Evolutionary conservation across 192 early-diverging fungal genomes (phyloP).

Genomic region (Geranomyces michiganensis): DNA sequence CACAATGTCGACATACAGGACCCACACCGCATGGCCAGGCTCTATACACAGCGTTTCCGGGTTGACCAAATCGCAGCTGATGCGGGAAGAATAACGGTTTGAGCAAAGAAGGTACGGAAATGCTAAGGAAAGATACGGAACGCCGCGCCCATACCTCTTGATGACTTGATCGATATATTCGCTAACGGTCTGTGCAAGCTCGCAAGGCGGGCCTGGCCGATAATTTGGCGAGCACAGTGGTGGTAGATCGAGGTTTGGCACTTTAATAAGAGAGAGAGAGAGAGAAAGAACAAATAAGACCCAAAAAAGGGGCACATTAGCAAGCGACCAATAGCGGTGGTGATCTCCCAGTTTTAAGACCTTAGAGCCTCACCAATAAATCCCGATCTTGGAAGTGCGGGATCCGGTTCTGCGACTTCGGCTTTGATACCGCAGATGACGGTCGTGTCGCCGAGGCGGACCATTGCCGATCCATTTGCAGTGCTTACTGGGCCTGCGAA

Average conservation of each 20-base stretch:
- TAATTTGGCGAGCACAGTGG: constrained; percentile 87
- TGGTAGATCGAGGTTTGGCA: constrained; percentile 89
- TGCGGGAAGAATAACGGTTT: background rate
- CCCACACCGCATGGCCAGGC: constrained; percentile 80
- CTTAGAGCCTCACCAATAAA: constrained; percentile 65
- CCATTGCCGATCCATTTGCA: constrained; percentile 83
- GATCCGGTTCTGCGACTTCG: constrained; percentile 81
- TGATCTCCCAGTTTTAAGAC: background rate
- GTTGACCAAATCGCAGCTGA: constrained; percentile 62
- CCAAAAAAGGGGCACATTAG: background rate
- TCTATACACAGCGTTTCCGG: constrained; percentile 79
- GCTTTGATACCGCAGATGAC: constrained; percentile 95
- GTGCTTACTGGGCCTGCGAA: constrained; percentile 71
- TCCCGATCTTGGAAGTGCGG: constrained; percentile 69
- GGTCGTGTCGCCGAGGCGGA: constrained; percentile 85
- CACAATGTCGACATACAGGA: constrained; percentile 84
- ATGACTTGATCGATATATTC: constrained; percentile 76
- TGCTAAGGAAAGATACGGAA: background rate
- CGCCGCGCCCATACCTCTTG: constrained; percentile 34
- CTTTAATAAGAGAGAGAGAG: constrained; percentile 36
- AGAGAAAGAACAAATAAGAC: background rate
- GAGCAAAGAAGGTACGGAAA: background rate
- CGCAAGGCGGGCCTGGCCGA: constrained; percentile 81
- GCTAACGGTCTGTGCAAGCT: constrained; percentile 80
- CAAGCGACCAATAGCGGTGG: no score